A percentile compares a stretch with the other conserved stretches of the same genome.
These are phyloP conservation scores for Epichloe bromicola DNA, from an alignment of 2,329 filamentous ascomycete species.

Conservation along the genomic window DNA sequence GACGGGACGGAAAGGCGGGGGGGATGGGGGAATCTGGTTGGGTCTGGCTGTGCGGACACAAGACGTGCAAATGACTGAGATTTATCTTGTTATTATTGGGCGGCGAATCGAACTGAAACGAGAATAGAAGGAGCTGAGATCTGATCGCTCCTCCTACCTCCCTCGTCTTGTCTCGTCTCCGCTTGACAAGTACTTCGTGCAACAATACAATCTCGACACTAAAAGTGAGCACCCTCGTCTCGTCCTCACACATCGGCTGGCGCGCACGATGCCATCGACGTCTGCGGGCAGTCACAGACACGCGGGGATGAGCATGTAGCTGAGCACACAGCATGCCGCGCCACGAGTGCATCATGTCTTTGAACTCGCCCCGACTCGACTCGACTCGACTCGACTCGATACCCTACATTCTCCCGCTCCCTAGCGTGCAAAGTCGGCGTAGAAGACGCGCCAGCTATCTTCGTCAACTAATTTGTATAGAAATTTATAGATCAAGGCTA, in stretches of 20 bases:
- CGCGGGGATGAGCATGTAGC: background rate
- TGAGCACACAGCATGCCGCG: background rate
- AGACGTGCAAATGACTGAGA: background rate
- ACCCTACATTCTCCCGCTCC: too few species aligned
- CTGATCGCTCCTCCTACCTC: slow-evolving; percentile 1
- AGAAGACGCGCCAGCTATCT: too few species aligned
- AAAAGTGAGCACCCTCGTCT: too few species aligned
- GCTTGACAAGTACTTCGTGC: too few species aligned
- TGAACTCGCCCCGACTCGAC: background rate
- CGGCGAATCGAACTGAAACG: background rate
- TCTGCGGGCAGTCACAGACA: slow-evolving; percentile 1
- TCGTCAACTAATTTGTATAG: too few species aligned
- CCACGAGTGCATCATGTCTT: background rate
- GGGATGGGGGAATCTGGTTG: too few species aligned
- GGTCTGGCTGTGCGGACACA: background rate
- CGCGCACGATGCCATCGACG: background rate
- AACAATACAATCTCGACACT: too few species aligned
- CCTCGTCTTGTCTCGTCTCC: background rate
- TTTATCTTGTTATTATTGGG: background rate
- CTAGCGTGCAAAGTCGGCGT: too few species aligned
- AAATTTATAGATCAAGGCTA: too few species aligned
- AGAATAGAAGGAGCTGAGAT: slow-evolving; percentile 1
- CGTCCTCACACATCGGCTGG: background rate
- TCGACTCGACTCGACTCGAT: too few species aligned
- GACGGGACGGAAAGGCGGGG: background rate